Evolutionary conservation across 441 rosid species (phyloP).

Genomic region (Aleurites moluccanus): DNA sequence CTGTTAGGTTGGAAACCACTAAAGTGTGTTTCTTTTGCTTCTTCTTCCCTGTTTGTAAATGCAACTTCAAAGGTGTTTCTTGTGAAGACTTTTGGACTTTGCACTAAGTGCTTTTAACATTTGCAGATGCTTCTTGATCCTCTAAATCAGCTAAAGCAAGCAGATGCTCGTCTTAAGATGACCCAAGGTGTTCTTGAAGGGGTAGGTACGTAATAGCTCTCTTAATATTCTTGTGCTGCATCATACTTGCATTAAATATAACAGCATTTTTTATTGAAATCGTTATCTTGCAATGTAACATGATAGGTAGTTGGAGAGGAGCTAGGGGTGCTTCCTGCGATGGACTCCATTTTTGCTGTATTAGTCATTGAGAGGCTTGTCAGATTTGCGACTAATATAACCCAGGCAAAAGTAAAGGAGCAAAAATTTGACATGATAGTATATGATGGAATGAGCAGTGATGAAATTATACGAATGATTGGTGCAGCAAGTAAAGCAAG

Average conservation of each 20-base stretch:
- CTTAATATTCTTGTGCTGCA: constrained; percentile 18
- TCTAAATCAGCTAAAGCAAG: constrained; percentile 70
- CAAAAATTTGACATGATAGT: constrained; percentile 57
- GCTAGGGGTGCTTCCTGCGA: constrained; percentile 95
- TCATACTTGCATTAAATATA: not conserved
- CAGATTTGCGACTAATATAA: constrained; percentile 47
- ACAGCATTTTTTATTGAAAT: not conserved
- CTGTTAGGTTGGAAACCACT: constrained; percentile 74
- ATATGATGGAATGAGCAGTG: constrained; percentile 68
- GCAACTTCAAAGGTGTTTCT: not conserved
- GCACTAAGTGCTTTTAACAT: constrained; percentile 15
- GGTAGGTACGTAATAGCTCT: constrained; percentile 65
- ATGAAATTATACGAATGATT: constrained; percentile 75
- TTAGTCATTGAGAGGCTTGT: constrained; percentile 56
- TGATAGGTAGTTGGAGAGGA: constrained; percentile 94
- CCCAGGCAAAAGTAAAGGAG: constrained; percentile 38
- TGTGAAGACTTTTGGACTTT: not conserved
- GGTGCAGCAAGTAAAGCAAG: constrained; percentile 80
- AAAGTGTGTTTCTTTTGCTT: constrained; percentile 44
- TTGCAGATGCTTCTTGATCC: constrained; percentile 88
- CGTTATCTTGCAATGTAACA: constrained; percentile 19
- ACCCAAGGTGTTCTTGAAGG: constrained; percentile 87
- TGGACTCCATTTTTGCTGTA: constrained; percentile 75
- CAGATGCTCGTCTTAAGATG: constrained; percentile 71
- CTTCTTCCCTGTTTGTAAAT: not conserved